Conservation (phyloP, 345 rosid species). For the Rhodamnia rubescens region DNA sequence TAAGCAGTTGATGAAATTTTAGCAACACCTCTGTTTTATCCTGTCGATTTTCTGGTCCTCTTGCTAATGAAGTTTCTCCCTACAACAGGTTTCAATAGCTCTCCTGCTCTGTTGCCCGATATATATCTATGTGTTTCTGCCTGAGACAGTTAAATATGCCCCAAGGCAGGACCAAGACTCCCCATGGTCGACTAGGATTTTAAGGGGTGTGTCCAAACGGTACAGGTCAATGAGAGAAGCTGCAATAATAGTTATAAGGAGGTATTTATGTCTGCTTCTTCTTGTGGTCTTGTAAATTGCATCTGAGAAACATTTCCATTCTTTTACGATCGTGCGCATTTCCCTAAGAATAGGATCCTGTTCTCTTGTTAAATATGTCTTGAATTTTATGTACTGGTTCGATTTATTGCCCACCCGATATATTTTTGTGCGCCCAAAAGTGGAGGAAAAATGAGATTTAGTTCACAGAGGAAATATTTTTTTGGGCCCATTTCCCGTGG, state of each 20-base stretch:
- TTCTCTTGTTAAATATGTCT: too few relatives aligned
- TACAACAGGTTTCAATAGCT: constrained; percentile 35
- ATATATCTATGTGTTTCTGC: constrained; percentile 30
- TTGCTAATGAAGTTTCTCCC: not conserved
- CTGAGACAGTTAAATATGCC: constrained; percentile 21
- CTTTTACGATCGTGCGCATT: not conserved
- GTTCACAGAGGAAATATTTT: too few relatives aligned
- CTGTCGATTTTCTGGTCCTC: not conserved
- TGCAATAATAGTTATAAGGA: constrained; percentile 17
- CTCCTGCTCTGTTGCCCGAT: constrained; percentile 27
- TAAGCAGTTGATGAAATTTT: constrained; percentile 6
- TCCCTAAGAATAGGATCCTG: not conserved
- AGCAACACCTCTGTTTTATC: not conserved
- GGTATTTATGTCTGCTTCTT: constrained; percentile 6
- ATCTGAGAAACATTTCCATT: not conserved
- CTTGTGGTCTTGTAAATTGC: not conserved
- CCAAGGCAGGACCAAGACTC: constrained; percentile 19
- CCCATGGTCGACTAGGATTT: constrained; percentile 11
- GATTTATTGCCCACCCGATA: too few relatives aligned
- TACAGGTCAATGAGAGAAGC: constrained; percentile 39
- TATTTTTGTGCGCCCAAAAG: too few relatives aligned
- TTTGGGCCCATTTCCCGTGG: too few relatives aligned
- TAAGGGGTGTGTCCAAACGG: constrained; percentile 11
- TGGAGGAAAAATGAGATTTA: too few relatives aligned
- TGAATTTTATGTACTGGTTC: too few relatives aligned